Evolutionary conservation across 768 basidiomycete genomes (phyloP).

Genomic region (Inosperma sp.): DNA sequence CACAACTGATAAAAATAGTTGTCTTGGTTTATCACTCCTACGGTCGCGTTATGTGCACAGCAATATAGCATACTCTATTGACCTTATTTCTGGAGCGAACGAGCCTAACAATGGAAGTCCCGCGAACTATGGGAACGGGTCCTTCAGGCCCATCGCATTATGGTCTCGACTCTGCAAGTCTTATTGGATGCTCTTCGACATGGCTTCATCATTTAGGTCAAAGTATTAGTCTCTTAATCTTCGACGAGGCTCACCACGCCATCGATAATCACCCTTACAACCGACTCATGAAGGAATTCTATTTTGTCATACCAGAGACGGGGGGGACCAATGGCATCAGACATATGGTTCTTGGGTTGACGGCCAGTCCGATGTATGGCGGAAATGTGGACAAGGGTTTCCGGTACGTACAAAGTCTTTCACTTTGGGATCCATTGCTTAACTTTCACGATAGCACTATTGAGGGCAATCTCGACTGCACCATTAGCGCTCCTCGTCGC

Average conservation of each 20-base stretch:
- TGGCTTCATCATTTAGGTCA: conserved; percentile 58
- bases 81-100: conserved; percentile 62
- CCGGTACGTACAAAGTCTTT: conserved; percentile 49
- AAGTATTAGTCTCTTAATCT: conserved; percentile 60
- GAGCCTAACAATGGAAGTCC: conserved; percentile 79
- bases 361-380: conserved; percentile 83
- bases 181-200: conserved; percentile 74
- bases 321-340: conserved; percentile 28
- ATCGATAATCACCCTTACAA: conserved; percentile 72
- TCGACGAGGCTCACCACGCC: conserved; percentile 82
- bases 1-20: conserved; percentile 38
- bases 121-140: conserved; percentile 53
- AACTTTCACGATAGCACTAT: conserved; percentile 45
- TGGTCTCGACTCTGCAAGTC: conserved; percentile 75
- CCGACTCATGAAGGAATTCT: conserved; percentile 71
- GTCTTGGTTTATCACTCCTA: conserved; percentile 78
- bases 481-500: conserved; percentile 56
- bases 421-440: too few relatives aligned
- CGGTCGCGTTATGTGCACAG: conserved; percentile 70
- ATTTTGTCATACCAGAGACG: conserved; percentile 47
- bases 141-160: conserved; percentile 50
- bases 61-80: conserved; percentile 64
- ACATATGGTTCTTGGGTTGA: conserved; percentile 70
- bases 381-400: conserved; percentile 61
- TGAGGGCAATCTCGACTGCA: conserved; percentile 64